Conservation (phyloP, 345 rosid genomes). For the Isatis tinctoria region DNA sequence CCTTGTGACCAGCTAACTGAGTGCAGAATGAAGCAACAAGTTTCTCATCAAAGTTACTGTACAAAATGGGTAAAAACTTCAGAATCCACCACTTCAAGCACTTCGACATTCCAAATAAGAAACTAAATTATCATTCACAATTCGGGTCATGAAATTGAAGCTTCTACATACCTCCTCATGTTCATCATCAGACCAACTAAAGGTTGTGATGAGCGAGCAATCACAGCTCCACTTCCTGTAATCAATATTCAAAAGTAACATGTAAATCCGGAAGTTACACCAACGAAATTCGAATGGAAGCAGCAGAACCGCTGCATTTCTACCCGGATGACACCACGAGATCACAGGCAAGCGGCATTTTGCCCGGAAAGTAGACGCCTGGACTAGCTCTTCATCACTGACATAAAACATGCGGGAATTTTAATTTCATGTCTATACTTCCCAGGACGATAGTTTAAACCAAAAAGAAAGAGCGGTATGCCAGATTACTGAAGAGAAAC, state of each 20-base stretch:
- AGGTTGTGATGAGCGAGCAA: slow-evolving; percentile 99
- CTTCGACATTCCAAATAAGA: slow-evolving; percentile 19
- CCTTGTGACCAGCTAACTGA: slow-evolving; percentile 50
- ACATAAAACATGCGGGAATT: slow-evolving; percentile 23
- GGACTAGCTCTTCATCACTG: slow-evolving; percentile 83
- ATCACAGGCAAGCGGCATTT: slow-evolving; percentile 83
- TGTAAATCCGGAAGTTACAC: slow-evolving; percentile 16
- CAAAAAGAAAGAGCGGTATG: slow-evolving; percentile 6
- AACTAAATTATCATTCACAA: slow-evolving; percentile 18
- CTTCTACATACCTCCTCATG: slow-evolving; percentile 70
- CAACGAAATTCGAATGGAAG: slow-evolving; percentile 18
- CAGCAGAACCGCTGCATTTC: slow-evolving; percentile 15
- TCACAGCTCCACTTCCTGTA: slow-evolving; percentile 85
- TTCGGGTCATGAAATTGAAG: slow-evolving; percentile 9
- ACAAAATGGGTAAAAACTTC: slow-evolving; percentile 11
- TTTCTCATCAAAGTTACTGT: slow-evolving; percentile 90
- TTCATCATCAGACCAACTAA: slow-evolving; percentile 98
- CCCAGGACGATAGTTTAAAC: slow-evolving; percentile 9
- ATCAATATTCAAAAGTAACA: slow-evolving; percentile 22
- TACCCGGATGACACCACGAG: slow-evolving; percentile 97
- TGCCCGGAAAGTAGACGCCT: slow-evolving; percentile 88
- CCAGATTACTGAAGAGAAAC: slow-evolving; percentile 11
- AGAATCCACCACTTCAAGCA: slow-evolving; percentile 12
- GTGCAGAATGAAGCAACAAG: slow-evolving; percentile 90
- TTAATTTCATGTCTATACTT: neutral